phyloP scores from a whole-genome alignment of 2,329 filamentous ascomycete species.

The Lachnum nothofagi region DNA sequence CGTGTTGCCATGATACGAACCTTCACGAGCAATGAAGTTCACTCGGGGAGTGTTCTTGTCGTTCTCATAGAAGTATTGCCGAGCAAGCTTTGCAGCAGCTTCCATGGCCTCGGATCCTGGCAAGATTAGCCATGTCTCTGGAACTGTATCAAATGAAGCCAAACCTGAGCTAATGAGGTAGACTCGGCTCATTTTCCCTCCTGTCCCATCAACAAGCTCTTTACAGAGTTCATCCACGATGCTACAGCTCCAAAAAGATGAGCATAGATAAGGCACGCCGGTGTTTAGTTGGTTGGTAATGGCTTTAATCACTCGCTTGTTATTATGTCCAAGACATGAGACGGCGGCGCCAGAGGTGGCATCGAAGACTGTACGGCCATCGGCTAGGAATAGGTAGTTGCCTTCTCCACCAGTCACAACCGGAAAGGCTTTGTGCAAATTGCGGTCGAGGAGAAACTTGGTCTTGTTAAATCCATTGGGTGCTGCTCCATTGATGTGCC shows the following conservation, averaged over 20 bases:
- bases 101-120: slow-evolving; percentile 64
- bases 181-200: slow-evolving; percentile 45
- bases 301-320: slow-evolving; percentile 54
- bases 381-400: slow-evolving; percentile 27
- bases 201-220: slow-evolving; percentile 37
- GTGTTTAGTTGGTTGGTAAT: slow-evolving; percentile 53
- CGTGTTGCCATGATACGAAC: slow-evolving; percentile 68
- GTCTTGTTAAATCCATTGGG: slow-evolving; percentile 13
- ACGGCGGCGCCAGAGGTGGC: slow-evolving; percentile 70
- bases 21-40: slow-evolving; percentile 58
- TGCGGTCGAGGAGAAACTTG: slow-evolving; percentile 26
- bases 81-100: slow-evolving; percentile 60
- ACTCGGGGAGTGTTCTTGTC: slow-evolving; percentile 41
- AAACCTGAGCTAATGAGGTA: slow-evolving; percentile 56
- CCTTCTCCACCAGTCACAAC: slow-evolving; percentile 27
- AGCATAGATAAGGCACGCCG: slow-evolving; percentile 53
- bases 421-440: slow-evolving; percentile 28
- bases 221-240: slow-evolving; percentile 45
- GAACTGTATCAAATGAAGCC: background rate
- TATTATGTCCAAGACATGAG: slow-evolving; percentile 63
- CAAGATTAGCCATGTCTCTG: slow-evolving; percentile 6
- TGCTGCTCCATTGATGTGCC: slow-evolving; percentile 7
- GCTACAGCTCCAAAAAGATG: slow-evolving; percentile 52
- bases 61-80: slow-evolving; percentile 61
- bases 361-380: slow-evolving; percentile 61